Base-by-base conservation (phyloP, 73 alveolate species). In the Tetrahymena malaccensis region DNA sequence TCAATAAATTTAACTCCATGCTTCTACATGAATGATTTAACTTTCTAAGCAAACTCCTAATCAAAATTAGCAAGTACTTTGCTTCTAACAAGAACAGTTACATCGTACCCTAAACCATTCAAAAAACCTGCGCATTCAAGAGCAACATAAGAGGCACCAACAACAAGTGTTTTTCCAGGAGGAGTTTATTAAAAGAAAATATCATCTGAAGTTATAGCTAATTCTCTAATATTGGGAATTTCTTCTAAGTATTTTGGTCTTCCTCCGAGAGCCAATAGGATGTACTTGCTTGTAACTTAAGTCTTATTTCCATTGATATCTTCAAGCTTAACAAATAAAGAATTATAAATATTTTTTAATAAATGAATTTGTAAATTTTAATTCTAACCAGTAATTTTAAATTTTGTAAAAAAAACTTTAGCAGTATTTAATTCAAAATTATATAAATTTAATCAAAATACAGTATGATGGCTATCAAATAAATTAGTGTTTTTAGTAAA, bases 111-210 rank as follows among this genome's bases (percentile, higher is more conserved):
- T 58, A 99, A 96, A 43, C 99, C 99, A 85, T 96, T 97, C 83
- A 99, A 97, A 96, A 99, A 99, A 25, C 99, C 99, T 13, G 99
- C 99, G 94, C 99, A 99, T 96, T 99, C 99, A 94, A 97, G 43
- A 13, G 99, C 99, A 40, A 99, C 99, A 97, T 99, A 99, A 35
- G 99, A 98, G 13, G 99, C 99, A 15, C 99, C 99, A 15, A 99
- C 99, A 84, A 99, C 99, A 27, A 99, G 97, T 25, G 99, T 98
- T 96, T 98, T 98, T 85, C 99, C 99, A 16, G 99, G 99, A 12
- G 99, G 97, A 56, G 96, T 96, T 85, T 98, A 95, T 97, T 96
- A 43, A 96, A 99, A 97, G 97, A 99, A 99, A 55, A 99, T 94
- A 97, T 99, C 99, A 97, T 99, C 99, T 94, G 99, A 97, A 56